Evolutionary conservation across 768 basidiomycete genomes (phyloP).

Genomic region (Lentinus tigrinus): DNA sequence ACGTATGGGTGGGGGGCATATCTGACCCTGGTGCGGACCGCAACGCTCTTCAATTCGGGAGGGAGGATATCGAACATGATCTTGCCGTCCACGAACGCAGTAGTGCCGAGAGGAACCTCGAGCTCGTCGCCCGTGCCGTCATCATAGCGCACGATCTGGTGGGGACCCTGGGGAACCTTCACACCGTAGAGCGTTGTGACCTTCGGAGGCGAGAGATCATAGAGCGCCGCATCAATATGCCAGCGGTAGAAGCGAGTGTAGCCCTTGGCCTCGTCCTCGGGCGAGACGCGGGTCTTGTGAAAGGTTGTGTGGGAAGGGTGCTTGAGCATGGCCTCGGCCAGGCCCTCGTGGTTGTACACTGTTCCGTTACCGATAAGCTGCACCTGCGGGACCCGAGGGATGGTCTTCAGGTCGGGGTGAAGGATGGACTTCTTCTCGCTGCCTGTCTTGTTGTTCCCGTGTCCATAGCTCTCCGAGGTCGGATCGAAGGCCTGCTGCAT

Average conservation of each 20-base stretch:
- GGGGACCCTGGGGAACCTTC: constrained; percentile 61
- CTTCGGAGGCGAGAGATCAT: constrained; percentile 72
- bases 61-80: constrained; percentile 84
- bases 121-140: constrained; percentile 87
- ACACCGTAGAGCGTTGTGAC: constrained; percentile 87
- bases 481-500: constrained; percentile 74
- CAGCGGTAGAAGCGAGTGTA: constrained; percentile 87
- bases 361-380: constrained; percentile 90
- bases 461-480: constrained; percentile 64
- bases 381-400: constrained; percentile 84
- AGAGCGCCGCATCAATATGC: constrained; percentile 90
- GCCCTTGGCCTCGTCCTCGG: constrained; percentile 75
- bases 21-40: constrained; percentile 70
- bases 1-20: constrained; percentile 89
- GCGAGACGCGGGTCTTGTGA: constrained; percentile 75
- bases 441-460: constrained; percentile 86
- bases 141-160: constrained; percentile 73
- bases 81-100: constrained; percentile 78
- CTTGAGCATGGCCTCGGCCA: constrained; percentile 74
- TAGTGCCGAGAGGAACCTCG: constrained; percentile 80
- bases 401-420: constrained; percentile 88
- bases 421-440: constrained; percentile 75
- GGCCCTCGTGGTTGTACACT: constrained; percentile 78
- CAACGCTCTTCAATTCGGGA: constrained; percentile 70
- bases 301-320: constrained; percentile 86